Evolutionary conservation across 2,329 filamentous ascomycete genomes (phyloP).

Genomic region (Claviceps sp.): DNA sequence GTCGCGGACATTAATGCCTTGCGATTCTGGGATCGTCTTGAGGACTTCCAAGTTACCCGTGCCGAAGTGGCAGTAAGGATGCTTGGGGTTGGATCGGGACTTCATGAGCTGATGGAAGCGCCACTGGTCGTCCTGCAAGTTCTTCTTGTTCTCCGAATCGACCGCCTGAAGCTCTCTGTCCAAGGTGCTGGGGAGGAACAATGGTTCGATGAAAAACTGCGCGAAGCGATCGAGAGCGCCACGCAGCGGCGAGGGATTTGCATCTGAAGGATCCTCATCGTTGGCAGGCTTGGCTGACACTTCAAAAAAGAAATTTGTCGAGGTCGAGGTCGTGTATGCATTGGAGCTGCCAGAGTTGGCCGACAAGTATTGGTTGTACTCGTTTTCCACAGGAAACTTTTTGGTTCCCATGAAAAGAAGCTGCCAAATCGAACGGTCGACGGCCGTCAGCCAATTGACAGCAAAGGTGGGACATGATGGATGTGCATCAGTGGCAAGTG

Average conservation of each 20-base stretch:
- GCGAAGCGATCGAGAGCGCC: slow-evolving; percentile 84
- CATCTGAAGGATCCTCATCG: slow-evolving; percentile 38
- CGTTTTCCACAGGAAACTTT: slow-evolving; percentile 94
- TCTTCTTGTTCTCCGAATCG: slow-evolving; percentile 96
- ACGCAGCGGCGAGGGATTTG: slow-evolving; percentile 50
- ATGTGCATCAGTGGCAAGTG: not conserved
- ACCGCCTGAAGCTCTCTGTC: slow-evolving; percentile 81
- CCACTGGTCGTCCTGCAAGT: slow-evolving; percentile 83
- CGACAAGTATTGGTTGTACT: slow-evolving; percentile 85
- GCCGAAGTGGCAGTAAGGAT: slow-evolving; percentile 84
- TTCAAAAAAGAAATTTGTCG: slow-evolving; percentile 97
- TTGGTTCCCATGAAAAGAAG: slow-evolving; percentile 97
- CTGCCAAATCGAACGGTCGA: slow-evolving; percentile 18
- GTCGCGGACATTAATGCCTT: slow-evolving; percentile 72
- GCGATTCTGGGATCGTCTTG: slow-evolving; percentile 65
- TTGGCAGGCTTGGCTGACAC: slow-evolving; percentile 67
- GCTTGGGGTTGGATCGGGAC: slow-evolving; percentile 71
- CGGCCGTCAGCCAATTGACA: slow-evolving; percentile 6
- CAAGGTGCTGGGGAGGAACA: slow-evolving; percentile 73
- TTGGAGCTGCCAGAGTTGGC: slow-evolving; percentile 86
- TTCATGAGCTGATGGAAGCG: slow-evolving; percentile 79
- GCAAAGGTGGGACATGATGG: not conserved
- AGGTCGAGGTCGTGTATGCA: slow-evolving; percentile 84
- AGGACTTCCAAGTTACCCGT: slow-evolving; percentile 81
- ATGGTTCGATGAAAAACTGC: slow-evolving; percentile 81